Conservation (phyloP, 176 grass and related monocot genomes). For the Luzula sylvatica region DNA sequence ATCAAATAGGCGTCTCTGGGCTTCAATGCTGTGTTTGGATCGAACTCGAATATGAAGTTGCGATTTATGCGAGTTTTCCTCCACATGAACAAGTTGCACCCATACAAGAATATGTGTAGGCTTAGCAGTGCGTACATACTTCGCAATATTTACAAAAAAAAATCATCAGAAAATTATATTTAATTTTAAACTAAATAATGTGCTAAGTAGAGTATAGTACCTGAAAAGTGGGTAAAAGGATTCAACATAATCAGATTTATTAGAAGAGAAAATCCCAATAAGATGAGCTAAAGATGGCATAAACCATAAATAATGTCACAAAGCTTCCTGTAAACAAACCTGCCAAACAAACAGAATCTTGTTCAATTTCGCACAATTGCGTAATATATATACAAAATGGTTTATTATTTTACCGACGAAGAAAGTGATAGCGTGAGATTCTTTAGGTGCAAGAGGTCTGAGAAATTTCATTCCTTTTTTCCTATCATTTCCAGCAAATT, state of each 20-base stretch:
- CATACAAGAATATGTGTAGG: slow-evolving; percentile 34
- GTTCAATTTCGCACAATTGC: no score
- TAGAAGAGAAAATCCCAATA: slow-evolving; percentile 18
- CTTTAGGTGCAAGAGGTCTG: slow-evolving; percentile 20
- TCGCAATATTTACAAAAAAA: not conserved
- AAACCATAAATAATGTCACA: slow-evolving; percentile 10
- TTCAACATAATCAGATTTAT: slow-evolving; percentile 21
- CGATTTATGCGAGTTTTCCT: slow-evolving; percentile 24
- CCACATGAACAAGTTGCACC: slow-evolving; percentile 33
- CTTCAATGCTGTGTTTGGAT: slow-evolving; percentile 14
- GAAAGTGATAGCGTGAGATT: slow-evolving; percentile 35
- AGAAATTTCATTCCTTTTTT: slow-evolving; percentile 48
- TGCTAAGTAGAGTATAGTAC: no score
- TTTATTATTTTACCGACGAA: slow-evolving; percentile 30
- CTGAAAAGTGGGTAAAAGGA: slow-evolving; percentile 30
- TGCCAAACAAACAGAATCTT: not conserved
- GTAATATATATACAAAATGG: no score
- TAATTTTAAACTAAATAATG: not conserved
- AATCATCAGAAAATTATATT: not conserved
- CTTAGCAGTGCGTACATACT: slow-evolving; percentile 27
- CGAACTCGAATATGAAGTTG: slow-evolving; percentile 29
- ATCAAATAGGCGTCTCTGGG: slow-evolving; percentile 26
- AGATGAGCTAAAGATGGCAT: slow-evolving; percentile 20
- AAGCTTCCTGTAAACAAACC: slow-evolving; percentile 27
- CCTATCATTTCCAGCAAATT: slow-evolving; percentile 27